phyloP scores from a whole-genome alignment of 83 land plant species.

The Isoetes engelmannii region DNA sequence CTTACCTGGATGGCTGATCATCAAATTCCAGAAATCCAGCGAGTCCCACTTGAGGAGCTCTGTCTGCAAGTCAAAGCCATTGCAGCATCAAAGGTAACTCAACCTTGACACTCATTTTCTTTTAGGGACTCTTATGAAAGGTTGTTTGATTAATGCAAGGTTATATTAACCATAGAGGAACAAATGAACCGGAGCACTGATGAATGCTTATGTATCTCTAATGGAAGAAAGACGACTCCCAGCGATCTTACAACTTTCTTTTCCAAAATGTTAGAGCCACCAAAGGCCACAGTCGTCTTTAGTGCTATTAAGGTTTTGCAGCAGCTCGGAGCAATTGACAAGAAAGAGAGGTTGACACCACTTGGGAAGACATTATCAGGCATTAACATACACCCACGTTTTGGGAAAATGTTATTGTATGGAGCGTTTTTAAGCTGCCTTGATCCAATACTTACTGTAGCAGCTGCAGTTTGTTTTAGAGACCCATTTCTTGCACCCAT shows the following conservation, averaged over 20 bases:
- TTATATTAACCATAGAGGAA: too few species aligned
- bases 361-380: constrained; percentile 22
- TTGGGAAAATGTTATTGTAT: constrained; percentile 31
- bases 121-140: too few species aligned
- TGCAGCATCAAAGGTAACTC: constrained; percentile 21
- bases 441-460: constrained; percentile 26
- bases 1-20: constrained; percentile 18
- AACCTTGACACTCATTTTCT: not conserved
- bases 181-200: too few species aligned
- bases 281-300: constrained; percentile 13
- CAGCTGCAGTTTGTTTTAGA: constrained; percentile 29
- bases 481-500: constrained; percentile 32
- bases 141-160: too few species aligned
- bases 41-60: constrained; percentile 32
- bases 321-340: constrained; percentile 31
- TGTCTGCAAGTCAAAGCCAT: constrained; percentile 33
- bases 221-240: not conserved
- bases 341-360: constrained; percentile 20
- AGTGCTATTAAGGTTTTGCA: constrained; percentile 24
- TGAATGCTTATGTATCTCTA: too few species aligned
- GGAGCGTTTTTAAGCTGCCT: constrained; percentile 30
- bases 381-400: constrained; percentile 28
- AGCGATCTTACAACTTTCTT: constrained; percentile 22
- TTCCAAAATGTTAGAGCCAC: constrained; percentile 29
- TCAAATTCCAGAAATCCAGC: constrained; percentile 34